Evolutionary conservation across 768 basidiomycete species (phyloP).

Genomic region (Auricularia sp.): DNA sequence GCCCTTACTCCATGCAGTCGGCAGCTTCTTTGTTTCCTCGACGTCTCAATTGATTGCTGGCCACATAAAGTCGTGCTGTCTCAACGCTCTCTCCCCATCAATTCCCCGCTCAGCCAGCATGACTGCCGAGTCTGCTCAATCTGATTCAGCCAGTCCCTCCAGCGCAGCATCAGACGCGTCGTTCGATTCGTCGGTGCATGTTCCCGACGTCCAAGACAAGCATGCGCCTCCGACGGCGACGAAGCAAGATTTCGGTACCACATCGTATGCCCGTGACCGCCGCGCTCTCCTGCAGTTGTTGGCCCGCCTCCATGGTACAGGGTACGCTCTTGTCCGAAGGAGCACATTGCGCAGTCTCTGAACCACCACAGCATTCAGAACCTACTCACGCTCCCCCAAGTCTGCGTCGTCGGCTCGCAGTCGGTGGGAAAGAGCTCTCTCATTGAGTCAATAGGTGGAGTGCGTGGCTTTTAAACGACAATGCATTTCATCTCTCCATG

Average conservation of each 20-base stretch:
- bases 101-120: no score
- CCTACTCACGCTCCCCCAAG: conserved; percentile 60
- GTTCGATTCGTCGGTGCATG: no score
- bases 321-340: neutral
- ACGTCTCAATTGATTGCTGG: no score
- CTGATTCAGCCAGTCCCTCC: no score
- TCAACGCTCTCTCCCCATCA: no score
- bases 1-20: no score
- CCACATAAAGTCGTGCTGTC: no score
- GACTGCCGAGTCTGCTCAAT: no score
- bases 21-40: no score
- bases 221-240: neutral
- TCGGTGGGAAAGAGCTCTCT: conserved; percentile 70
- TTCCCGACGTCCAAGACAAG: no score
- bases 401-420: conserved; percentile 63
- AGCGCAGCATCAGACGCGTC: no score
- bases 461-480: neutral
- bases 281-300: neutral
- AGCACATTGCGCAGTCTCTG: neutral
- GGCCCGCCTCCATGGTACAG: neutral
- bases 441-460: conserved; percentile 57
- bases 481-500: neutral
- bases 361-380: neutral
- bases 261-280: neutral
- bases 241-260: neutral